Evolutionary conservation across 2,329 filamentous ascomycete genomes (phyloP), one percentile per base, ranked within the genome.

Genomic region (Penicillium sp.): DNA sequence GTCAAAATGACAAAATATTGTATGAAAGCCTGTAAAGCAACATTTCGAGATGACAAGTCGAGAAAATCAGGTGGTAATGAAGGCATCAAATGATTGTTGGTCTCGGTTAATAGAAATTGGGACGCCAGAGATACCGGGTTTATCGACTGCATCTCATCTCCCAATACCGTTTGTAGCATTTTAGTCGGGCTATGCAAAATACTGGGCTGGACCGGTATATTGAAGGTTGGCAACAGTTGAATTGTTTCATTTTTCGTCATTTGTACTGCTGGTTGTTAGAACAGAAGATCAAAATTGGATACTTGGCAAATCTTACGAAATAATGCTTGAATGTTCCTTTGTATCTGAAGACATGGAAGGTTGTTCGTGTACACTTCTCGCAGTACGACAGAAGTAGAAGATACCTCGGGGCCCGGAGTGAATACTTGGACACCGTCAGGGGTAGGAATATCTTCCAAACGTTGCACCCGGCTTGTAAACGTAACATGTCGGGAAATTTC

Each of bases 321-420:
- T 8, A 52, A 14, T 12, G 4, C 2, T 8, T 16, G 12, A 18
- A 57, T 33, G 5, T 21, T 9, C 12, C 14, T 43, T 14, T 52
- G 42, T n/a, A 57, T 43, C n/a, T 45, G 47, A 43, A 57, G 16
- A 23, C 42, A 52, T 47, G 55, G 55, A 33, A 57, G 55, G 18
- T 57, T 57, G 18, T 18, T 23, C 3, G 7, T 35, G 48, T 16
- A 43, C 55, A 48, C 33, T 43, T 57, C 9, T 45, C 43, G 55
- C 12, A 52, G 20, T 42, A 20, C 2, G 18, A 45, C 16, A 26
- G 49, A 38, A 16, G 42, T 6, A 52, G 43, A 38, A 21, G 23
- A 26, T 26, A 12, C 14, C 26, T 35, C 48, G 12, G 33, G 30
- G 8, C 33, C 45, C 26, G 55, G 55, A 46, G 55, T 57, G n/a